These are phyloP conservation scores for Alternaria longipes DNA, from an alignment of 2,329 filamentous ascomycete species.

Conservation along the genomic window DNA sequence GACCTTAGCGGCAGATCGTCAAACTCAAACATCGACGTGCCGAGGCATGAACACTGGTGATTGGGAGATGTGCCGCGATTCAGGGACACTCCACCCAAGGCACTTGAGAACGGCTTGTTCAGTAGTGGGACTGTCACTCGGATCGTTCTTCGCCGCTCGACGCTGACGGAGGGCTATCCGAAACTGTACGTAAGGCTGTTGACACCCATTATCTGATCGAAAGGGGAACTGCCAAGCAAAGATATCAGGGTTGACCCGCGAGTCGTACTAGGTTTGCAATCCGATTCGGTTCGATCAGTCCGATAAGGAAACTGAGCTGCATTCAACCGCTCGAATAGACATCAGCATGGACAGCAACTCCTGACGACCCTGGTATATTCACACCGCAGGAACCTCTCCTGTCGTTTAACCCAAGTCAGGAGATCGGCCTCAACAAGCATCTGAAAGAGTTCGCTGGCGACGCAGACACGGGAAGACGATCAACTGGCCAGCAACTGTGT, in stretches of 20 bases:
- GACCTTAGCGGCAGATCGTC: conserved; percentile 19
- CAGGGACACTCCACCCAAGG: background rate
- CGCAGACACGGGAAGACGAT: background rate
- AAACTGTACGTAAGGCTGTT: background rate
- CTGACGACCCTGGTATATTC: conserved; percentile 1
- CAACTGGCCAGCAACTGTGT: background rate
- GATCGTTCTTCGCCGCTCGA: conserved; percentile 1
- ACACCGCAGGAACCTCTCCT: conserved; percentile 3
- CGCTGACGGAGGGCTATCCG: background rate
- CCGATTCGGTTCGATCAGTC: conserved; percentile 8
- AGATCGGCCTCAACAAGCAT: conserved; percentile 11
- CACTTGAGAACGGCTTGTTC: conserved; percentile 3
- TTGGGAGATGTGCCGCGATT: conserved; percentile 5
- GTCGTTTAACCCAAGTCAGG: background rate
- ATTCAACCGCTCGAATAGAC: background rate
- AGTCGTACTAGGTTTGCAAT: conserved; percentile 1
- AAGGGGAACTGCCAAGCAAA: conserved; percentile 3
- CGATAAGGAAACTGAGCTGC: conserved; percentile 3
- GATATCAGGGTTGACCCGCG: background rate
- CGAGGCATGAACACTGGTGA: conserved; percentile 10
- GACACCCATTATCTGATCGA: background rate
- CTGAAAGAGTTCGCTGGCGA: background rate
- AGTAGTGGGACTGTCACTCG: conserved; percentile 4
- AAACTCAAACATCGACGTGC: conserved; percentile 15
- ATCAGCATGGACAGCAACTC: background rate